These are phyloP conservation scores for Phytophthora pseudosyringae DNA, from an alignment of 352 stramenopile species.

Conservation along the genomic window DNA sequence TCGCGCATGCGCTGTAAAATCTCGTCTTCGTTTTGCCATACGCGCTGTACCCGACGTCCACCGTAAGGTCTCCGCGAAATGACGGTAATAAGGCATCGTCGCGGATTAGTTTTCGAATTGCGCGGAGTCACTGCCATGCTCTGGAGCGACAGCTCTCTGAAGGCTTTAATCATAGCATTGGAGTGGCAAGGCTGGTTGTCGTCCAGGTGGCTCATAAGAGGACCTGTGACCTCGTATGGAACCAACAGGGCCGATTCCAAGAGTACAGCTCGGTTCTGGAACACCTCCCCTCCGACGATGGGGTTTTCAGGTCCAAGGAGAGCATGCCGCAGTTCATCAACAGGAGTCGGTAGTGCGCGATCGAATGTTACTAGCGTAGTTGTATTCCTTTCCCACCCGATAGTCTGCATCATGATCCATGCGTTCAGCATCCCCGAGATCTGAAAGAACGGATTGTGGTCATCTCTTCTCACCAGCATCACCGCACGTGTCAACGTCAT, in stretches of 20 bases:
- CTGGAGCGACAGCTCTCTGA: slow-evolving; percentile 29
- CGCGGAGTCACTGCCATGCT: slow-evolving; percentile 27
- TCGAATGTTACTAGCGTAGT: slow-evolving; percentile 55
- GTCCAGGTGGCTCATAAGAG: slow-evolving; percentile 55
- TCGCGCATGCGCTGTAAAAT: slow-evolving; percentile 46
- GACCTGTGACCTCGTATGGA: slow-evolving; percentile 46
- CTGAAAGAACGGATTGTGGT: slow-evolving; percentile 61
- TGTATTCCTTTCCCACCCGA: slow-evolving; percentile 29
- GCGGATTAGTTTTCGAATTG: slow-evolving; percentile 12
- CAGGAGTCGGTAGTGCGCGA: slow-evolving; percentile 34
- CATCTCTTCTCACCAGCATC: slow-evolving; percentile 44
- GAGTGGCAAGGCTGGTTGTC: slow-evolving; percentile 50
- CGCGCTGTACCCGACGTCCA: slow-evolving; percentile 51
- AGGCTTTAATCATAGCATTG: slow-evolving; percentile 29
- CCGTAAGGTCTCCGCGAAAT: slow-evolving; percentile 57
- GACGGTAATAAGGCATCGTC: slow-evolving; percentile 47
- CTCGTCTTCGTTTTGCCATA: slow-evolving; percentile 69
- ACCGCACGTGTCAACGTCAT: slow-evolving; percentile 26
- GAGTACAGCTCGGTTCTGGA: slow-evolving; percentile 30
- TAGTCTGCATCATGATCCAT: slow-evolving; percentile 38
- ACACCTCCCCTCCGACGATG: slow-evolving; percentile 29
- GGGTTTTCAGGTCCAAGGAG: slow-evolving; percentile 28
- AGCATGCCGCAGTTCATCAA: slow-evolving; percentile 49
- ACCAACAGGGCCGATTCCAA: slow-evolving; percentile 48
- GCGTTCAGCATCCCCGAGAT: slow-evolving; percentile 46